Evolutionary conservation across 2,329 filamentous ascomycete species (phyloP).

Genomic region (Penicillium sp.): DNA sequence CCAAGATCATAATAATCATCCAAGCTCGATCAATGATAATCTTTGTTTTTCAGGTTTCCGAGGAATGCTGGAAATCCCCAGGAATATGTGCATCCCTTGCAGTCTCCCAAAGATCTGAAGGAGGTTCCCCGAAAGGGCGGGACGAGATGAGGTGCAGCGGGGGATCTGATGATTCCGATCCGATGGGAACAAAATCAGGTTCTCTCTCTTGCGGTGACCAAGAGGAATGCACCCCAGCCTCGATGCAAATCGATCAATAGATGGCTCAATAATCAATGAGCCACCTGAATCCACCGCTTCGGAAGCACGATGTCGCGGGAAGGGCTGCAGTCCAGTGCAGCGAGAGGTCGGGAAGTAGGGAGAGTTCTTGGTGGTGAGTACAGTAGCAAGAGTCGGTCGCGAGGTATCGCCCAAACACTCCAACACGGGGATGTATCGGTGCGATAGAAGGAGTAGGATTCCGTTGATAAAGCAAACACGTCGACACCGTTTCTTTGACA

Average conservation of each 20-base stretch:
- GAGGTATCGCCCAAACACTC: background rate
- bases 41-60: background rate
- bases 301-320: constrained; percentile 9
- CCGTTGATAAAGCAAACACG: background rate
- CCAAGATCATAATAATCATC: background rate
- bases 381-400: background rate
- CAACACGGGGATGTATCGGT: background rate
- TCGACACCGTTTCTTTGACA: constrained; percentile 9
- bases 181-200: constrained; percentile 20
- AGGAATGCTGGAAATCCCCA: constrained; percentile 8
- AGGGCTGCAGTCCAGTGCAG: constrained; percentile 10
- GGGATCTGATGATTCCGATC: constrained; percentile 6
- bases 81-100: constrained; percentile 16
- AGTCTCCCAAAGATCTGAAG: background rate
- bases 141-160: constrained; percentile 13
- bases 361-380: too few relatives aligned
- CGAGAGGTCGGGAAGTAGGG: background rate
- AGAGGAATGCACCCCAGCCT: constrained; percentile 5
- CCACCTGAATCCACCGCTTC: constrained; percentile 18
- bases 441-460: background rate
- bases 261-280: background rate
- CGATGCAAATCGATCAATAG: background rate
- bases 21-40: background rate
- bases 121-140: constrained; percentile 16
- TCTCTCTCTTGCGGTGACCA: constrained; percentile 17